Conservation (phyloP, 768 basidiomycete genomes). For the Cystobasidium onofrii region DNA sequence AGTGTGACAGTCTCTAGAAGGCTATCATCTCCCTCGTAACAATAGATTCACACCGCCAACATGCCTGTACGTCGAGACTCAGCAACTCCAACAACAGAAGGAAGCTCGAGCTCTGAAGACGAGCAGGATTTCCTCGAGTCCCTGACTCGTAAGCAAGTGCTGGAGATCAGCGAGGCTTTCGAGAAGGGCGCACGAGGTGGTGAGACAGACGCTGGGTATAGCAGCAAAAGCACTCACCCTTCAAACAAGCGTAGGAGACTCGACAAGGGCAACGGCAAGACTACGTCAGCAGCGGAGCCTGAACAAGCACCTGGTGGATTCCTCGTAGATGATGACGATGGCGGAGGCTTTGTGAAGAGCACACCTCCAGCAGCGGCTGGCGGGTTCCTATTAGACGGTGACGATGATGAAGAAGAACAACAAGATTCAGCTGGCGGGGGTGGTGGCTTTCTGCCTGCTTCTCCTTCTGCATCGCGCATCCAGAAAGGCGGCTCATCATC, state of each 20-base stretch:
- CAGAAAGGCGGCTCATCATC: not conserved
- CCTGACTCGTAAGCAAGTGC: slow-evolving; percentile 23
- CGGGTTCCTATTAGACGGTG: slow-evolving; percentile 19
- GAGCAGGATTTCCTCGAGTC: not conserved
- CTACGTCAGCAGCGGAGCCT: slow-evolving; percentile 3
- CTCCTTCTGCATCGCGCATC: not conserved
- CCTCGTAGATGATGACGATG: not conserved
- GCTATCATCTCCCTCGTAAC: no score
- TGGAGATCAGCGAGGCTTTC: slow-evolving; percentile 36
- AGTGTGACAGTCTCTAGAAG: no score
- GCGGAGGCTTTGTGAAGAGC: not conserved
- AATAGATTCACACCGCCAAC: not conserved
- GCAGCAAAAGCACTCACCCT: not conserved
- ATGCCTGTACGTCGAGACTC: not conserved
- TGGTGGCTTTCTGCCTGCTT: slow-evolving; percentile 2
- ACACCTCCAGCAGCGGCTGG: not conserved
- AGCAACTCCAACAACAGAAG: not conserved
- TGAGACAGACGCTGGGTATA: not conserved
- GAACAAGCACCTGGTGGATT: slow-evolving; percentile 25
- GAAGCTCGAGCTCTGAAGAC: not conserved
- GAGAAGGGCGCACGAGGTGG: slow-evolving; percentile 2
- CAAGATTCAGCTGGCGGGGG: not conserved
- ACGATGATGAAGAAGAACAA: slow-evolving; percentile 4
- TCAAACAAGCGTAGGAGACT: slow-evolving; percentile 4
- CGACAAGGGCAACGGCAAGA: slow-evolving; percentile 29